Evolutionary conservation across 805 yeast genomes (phyloP), one percentile per base, ranked within the genome.

Genomic region (Schwanniomyces polymorphus): DNA sequence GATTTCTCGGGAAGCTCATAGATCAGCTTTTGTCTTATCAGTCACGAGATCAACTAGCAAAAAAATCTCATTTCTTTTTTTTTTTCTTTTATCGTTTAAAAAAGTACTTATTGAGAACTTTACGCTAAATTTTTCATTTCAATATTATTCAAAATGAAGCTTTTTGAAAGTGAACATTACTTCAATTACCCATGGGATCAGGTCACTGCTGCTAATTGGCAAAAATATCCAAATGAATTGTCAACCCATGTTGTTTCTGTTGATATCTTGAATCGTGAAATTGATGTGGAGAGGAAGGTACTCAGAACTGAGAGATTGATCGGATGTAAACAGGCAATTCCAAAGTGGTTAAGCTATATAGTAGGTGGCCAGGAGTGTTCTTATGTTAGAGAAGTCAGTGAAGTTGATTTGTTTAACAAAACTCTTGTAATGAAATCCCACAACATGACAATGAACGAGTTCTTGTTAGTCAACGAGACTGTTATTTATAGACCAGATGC

Each of bases 131-230:
- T 29, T 29, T 29, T 12, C 34, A 29, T 29, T 12, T 12, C 8
- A 29, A 7, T 12, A 7, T 16, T 16, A 31, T 5, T 14, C 17
- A 31, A 31, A 4, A 92, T 92, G 99, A 89, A 86, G 65, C 74
- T 92, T 41, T 91, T 90, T 63, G 81, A 81, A 37, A 79, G 87
- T 34, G 67, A 75, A 16, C 92, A 87, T 63, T 73, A 68, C 37
- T 92, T 90, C 65, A 72, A 82, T 46, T 91, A 94, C 61, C 81
- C 95, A 0, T 92, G 98, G 97, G 96, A 87, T 23, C 90, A 87
- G 57, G 96, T 92, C 23, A 86, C 97, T 0, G 91, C 96, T 1
- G 97, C 98, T 43, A 91, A 91, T 67, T 92, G 99, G 99, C 83
- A 81, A 54, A 92, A 92, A 57, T 92, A 92, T 68, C 99, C 99